Conservation (phyloP, 2,329 filamentous ascomycete species). For the Tolypocladium ophioglossoides region DNA sequence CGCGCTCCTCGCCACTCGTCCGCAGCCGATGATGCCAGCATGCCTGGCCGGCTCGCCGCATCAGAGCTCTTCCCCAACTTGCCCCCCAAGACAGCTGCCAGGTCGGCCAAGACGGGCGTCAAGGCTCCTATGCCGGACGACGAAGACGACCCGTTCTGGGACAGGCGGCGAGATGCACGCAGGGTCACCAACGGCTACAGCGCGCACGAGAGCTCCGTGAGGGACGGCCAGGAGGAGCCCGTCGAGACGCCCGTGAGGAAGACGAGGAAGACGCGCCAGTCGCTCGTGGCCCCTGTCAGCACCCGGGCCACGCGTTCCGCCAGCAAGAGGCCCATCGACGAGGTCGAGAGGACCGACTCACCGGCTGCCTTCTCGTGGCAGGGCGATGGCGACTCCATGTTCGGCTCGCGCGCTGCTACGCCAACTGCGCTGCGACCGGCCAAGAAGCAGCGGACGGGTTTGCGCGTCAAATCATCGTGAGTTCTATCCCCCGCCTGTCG, state of each 20-base stretch:
- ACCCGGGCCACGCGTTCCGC: constrained; percentile 37
- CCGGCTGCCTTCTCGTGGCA: constrained; percentile 40
- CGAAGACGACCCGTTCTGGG: constrained; percentile 21
- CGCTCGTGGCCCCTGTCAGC: constrained; percentile 20
- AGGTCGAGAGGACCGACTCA: constrained; percentile 41
- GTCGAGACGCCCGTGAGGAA: constrained; percentile 19
- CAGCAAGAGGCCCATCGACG: constrained; percentile 44
- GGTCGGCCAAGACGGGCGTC: constrained; percentile 14
- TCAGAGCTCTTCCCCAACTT: constrained; percentile 21
- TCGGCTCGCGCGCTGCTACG: constrained; percentile 49
- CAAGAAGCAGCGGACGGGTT: constrained; percentile 51
- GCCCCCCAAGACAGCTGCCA: constrained; percentile 12
- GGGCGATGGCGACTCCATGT: constrained; percentile 33
- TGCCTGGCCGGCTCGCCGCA: constrained; percentile 28
- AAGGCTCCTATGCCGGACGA: constrained; percentile 17
- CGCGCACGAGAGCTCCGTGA: constrained; percentile 27
- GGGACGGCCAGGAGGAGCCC: constrained; percentile 15
- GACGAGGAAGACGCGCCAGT: constrained; percentile 25
- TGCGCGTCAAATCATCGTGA: constrained; percentile 61
- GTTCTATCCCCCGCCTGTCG: constrained; percentile 20
- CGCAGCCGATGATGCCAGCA: constrained; percentile 22
- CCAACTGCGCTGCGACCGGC: constrained; percentile 42
- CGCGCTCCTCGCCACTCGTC: constrained; percentile 12
- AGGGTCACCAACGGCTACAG: constrained; percentile 25
- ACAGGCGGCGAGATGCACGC: constrained; percentile 25